phyloP scores from a whole-genome alignment of 2,329 filamentous ascomycete genomes.

The Botrytis tulipae region DNA sequence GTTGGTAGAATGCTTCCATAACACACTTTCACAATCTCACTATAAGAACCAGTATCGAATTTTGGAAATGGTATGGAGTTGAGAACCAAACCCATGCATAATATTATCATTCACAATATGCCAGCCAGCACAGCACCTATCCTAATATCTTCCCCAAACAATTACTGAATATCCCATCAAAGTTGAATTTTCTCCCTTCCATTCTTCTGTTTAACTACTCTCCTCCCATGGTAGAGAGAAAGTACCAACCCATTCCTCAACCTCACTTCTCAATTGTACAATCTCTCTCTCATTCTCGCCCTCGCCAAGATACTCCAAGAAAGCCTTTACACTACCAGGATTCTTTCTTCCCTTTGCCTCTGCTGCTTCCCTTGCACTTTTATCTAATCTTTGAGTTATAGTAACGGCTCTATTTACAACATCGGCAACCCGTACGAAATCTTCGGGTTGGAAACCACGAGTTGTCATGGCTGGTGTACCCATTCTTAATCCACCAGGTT shows the following conservation, averaged over 20 bases:
- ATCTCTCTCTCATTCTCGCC: constrained; percentile 69
- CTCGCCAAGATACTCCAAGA: constrained; percentile 65
- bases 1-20: neutral
- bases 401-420: constrained; percentile 81
- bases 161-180: constrained; percentile 1
- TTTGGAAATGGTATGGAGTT: neutral
- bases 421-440: constrained; percentile 83
- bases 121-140: neutral
- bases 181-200: neutral
- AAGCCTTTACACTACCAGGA: constrained; percentile 62
- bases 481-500: constrained; percentile 89
- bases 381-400: constrained; percentile 75
- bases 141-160: neutral
- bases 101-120: constrained; percentile 9
- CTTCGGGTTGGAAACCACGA: constrained; percentile 82
- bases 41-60: neutral
- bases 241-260: constrained; percentile 75
- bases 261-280: constrained; percentile 68
- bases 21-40: neutral
- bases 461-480: constrained; percentile 98
- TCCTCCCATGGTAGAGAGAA: constrained; percentile 68
- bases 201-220: constrained; percentile 4
- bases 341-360: constrained; percentile 66
- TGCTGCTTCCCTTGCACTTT: constrained; percentile 66
- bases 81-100: constrained; percentile 15